These are phyloP conservation scores for Lophiostoma macrostomum DNA, from an alignment of 495 filamentous ascomycete genomes.

Conservation along the genomic window DNA sequence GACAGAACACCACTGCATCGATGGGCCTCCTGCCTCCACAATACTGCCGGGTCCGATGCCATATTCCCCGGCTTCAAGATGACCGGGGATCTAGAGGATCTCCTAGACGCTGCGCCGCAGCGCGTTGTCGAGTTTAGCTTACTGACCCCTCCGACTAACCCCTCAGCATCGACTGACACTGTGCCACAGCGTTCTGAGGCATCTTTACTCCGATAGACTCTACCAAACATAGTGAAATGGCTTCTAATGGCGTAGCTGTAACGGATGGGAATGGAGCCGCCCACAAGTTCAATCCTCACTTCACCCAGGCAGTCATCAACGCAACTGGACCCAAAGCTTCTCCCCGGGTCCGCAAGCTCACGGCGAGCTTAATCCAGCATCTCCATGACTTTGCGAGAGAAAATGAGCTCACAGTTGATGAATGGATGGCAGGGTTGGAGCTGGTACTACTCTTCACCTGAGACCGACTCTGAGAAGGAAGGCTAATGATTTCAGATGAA, in stretches of 20 bases:
- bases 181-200: too few species aligned
- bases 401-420: constrained; percentile 54
- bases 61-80: too few species aligned
- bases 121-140: too few species aligned
- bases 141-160: too few species aligned
- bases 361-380: constrained; percentile 54
- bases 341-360: constrained; percentile 53
- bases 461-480: neutral
- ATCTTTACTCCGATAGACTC: too few species aligned
- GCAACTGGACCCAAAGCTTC: constrained; percentile 65
- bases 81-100: too few species aligned
- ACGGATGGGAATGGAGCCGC: constrained; percentile 3
- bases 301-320: constrained; percentile 68
- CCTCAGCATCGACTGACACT: too few species aligned
- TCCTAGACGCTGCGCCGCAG: too few species aligned
- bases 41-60: too few species aligned
- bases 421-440: constrained; percentile 47
- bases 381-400: constrained; percentile 60
- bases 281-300: constrained; percentile 50
- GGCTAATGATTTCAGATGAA: constrained; percentile 53
- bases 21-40: too few species aligned
- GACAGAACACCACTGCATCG: too few species aligned
- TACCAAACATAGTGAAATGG: too few species aligned
- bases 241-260: constrained; percentile 12
- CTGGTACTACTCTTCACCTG: constrained; percentile 21